Percentiles rank a stretch among this genome's conserved stretches.
phyloP scores from a whole-genome alignment of 495 filamentous ascomycete genomes.

The Tirmania nivea region DNA sequence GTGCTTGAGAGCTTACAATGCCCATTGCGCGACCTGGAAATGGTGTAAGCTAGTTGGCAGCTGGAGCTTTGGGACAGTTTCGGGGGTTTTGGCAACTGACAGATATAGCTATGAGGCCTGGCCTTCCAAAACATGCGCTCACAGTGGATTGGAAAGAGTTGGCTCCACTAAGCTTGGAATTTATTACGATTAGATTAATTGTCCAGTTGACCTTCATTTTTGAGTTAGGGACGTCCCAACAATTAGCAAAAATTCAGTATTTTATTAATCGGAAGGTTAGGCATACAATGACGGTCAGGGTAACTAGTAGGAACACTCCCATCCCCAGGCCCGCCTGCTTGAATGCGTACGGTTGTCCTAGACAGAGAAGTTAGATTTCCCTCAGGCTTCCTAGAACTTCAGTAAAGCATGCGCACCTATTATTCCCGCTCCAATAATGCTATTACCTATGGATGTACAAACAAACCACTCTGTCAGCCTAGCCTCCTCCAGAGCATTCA shows the following conservation, averaged over 20 bases:
- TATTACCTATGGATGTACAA: slow-evolving; percentile 37
- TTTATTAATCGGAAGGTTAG: background rate
- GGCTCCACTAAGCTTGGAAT: slow-evolving; percentile 79
- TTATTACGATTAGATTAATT: slow-evolving; percentile 84
- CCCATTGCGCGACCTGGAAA: slow-evolving; percentile 58
- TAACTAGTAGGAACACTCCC: slow-evolving; percentile 55
- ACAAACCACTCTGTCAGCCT: background rate
- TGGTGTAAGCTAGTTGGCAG: slow-evolving; percentile 1
- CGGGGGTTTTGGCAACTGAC: slow-evolving; percentile 14
- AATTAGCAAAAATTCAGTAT: background rate
- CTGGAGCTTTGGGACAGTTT: background rate
- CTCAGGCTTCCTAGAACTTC: background rate
- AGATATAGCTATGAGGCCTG: slow-evolving; percentile 72
- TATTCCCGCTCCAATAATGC: slow-evolving; percentile 92
- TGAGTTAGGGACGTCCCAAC: background rate
- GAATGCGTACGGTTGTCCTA: slow-evolving; percentile 78
- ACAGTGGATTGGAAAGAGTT: slow-evolving; percentile 88
- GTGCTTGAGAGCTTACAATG: slow-evolving; percentile 35
- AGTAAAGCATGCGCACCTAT: slow-evolving; percentile 32
- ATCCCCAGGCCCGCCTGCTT: slow-evolving; percentile 66
- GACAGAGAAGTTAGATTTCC: background rate
- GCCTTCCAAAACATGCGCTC: slow-evolving; percentile 74
- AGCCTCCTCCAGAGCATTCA: background rate
- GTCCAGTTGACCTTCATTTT: slow-evolving; percentile 61
- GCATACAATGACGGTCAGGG: slow-evolving; percentile 48